Evolutionary conservation across 768 basidiomycete species (phyloP), one percentile per base, ranked within the genome.

Genomic region (Naganishia kalamii): DNA sequence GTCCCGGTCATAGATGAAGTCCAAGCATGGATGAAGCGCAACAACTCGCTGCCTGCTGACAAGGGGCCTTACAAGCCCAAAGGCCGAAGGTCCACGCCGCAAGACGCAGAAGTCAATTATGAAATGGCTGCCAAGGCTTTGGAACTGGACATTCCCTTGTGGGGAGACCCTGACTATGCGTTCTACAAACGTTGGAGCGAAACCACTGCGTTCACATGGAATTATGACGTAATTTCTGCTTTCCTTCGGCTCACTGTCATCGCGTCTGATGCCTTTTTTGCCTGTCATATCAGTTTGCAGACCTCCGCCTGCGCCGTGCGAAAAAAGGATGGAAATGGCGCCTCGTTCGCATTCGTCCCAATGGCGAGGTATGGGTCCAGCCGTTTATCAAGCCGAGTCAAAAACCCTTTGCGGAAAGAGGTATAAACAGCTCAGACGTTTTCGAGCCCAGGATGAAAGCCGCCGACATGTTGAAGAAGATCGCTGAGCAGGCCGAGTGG

Each of bases 311-410:
- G 21, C 64, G 64, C 17, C 41, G 64, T 21, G 43, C 64, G 32
- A 64, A 54, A 32, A 59, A 37, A 23, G 64, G 64, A 10, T 65
- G 64, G 64, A 65, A 65, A 50, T 65, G 64, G 64, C 52, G 64
- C 25, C 64, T 65, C 11, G 49, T 65, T 4, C 64, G 64, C 7
- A 65, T 65, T 21, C 54, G 54, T n/a, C 64, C 64, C 11, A 54
- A 60, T 23, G 64, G 64, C 21, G 37, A 47, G 23, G 52, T 65
- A 3, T 30, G 54, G 15, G 64, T 65, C 8, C 46, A 40, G 17
- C 64, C 64, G 6, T 65, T 65, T 19, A 60, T 65, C 30, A 65
- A 65, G 29, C 64, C 64, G 17, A 47, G 46, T 17, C 64, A 65
- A 30, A 48, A 40, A 48, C 64, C 64, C 0, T 65, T 59, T 46